phyloP scores from a whole-genome alignment of 2,329 filamentous ascomycete genomes.

The Phaeosphaeria sp. region DNA sequence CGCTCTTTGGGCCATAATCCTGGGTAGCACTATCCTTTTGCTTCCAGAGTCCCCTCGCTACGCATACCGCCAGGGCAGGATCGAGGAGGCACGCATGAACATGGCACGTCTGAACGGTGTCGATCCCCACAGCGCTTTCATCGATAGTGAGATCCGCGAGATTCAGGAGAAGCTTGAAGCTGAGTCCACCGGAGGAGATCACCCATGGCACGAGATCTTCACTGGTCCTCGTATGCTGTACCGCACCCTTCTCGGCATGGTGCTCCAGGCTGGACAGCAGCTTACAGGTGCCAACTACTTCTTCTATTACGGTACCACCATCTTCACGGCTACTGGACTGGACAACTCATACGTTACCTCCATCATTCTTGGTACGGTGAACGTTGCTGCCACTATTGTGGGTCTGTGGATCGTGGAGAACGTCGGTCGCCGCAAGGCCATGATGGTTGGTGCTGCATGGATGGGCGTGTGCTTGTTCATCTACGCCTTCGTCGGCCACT shows the following conservation, averaged over 20 bases:
- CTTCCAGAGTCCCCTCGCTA: slow-evolving; percentile 65
- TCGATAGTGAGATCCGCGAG: slow-evolving; percentile 61
- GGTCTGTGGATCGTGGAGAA: slow-evolving; percentile 57
- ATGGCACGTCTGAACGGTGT: slow-evolving; percentile 64
- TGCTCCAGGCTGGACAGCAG: slow-evolving; percentile 71
- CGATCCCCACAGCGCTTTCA: slow-evolving; percentile 60
- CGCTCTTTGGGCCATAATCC: slow-evolving; percentile 62
- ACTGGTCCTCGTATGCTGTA: slow-evolving; percentile 72
- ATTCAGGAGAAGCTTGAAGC: slow-evolving; percentile 64
- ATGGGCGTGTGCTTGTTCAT: slow-evolving; percentile 66
- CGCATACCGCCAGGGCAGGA: slow-evolving; percentile 62
- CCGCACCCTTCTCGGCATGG: slow-evolving; percentile 67
- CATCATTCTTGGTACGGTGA: slow-evolving; percentile 59
- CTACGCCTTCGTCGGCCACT: slow-evolving; percentile 57
- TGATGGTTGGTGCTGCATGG: slow-evolving; percentile 56
- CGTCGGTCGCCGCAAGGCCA: slow-evolving; percentile 54
- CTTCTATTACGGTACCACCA: slow-evolving; percentile 62
- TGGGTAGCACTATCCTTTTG: slow-evolving; percentile 61
- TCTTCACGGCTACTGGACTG: slow-evolving; percentile 53
- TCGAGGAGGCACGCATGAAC: slow-evolving; percentile 59
- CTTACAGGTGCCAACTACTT: slow-evolving; percentile 74
- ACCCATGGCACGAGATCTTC: slow-evolving; percentile 65
- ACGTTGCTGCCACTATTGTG: slow-evolving; percentile 55
- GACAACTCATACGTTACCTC: slow-evolving; percentile 55
- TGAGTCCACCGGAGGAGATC: slow-evolving; percentile 51